Evolutionary conservation across 352 stramenopile genomes (phyloP).

Genomic region (Pythium vanterpoolii): DNA sequence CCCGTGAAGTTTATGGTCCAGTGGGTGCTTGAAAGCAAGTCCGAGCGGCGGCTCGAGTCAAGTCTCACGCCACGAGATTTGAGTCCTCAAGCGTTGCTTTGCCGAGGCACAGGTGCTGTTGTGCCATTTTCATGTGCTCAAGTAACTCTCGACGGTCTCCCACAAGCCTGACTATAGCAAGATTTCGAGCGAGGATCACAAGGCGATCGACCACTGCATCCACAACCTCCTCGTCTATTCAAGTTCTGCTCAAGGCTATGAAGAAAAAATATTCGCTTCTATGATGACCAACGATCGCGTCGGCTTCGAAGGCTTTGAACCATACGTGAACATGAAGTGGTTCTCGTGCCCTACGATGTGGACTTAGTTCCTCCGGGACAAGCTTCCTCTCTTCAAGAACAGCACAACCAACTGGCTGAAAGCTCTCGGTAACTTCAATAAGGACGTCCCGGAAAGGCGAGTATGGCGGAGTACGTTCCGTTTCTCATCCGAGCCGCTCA

Average conservation of each 20-base stretch:
- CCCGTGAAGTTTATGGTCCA: too few relatives aligned
- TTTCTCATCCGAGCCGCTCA: conserved; percentile 3
- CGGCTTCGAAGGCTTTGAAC: conserved; percentile 8
- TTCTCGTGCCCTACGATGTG: conserved; percentile 23
- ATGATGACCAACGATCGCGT: neutral
- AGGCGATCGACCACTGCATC: conserved; percentile 18
- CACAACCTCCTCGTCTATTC: conserved; percentile 12
- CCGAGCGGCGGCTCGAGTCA: too few relatives aligned
- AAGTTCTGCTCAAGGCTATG: neutral
- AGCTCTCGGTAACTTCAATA: conserved; percentile 32
- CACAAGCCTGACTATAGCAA: conserved; percentile 17
- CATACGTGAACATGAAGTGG: conserved; percentile 28
- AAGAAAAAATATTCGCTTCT: neutral
- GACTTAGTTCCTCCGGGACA: conserved; percentile 11
- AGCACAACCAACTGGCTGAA: conserved; percentile 32
- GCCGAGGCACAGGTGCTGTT: conserved; percentile 1
- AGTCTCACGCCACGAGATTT: too few relatives aligned
- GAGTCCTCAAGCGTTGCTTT: conserved; percentile 5
- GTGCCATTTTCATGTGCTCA: conserved; percentile 16
- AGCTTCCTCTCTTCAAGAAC: conserved; percentile 25
- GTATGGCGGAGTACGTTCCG: conserved; percentile 10
- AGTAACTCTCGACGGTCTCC: conserved; percentile 4
- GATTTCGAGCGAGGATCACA: conserved; percentile 13
- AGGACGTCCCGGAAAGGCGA: neutral
- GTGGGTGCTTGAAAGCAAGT: too few relatives aligned